These are phyloP conservation scores for Diospyros lotus DNA, from an alignment of 148 eudicot genomes.

Conservation along the genomic window DNA sequence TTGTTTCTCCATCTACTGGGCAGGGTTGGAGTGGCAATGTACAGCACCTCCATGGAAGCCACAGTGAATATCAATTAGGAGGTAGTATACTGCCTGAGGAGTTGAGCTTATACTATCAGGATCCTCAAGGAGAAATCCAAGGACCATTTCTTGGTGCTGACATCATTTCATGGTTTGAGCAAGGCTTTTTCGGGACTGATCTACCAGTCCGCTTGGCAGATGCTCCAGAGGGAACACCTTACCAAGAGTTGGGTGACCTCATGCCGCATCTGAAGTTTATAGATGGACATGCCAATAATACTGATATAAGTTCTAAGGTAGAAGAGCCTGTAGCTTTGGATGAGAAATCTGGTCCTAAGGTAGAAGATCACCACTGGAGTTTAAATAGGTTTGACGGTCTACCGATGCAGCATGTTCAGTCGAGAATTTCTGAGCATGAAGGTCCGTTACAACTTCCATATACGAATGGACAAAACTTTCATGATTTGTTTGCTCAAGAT, in stretches of 20 bases:
- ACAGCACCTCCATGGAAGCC: conserved; percentile 31
- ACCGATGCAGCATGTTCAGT: conserved; percentile 30
- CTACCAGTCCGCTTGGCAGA: conserved; percentile 77
- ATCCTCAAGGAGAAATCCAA: conserved; percentile 95
- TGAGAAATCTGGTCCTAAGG: conserved; percentile 21
- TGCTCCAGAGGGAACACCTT: conserved; percentile 69
- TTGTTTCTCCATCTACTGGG: conserved; percentile 36
- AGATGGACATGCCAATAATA: conserved; percentile 14
- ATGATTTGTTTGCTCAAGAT: conserved; percentile 60
- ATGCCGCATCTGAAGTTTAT: conserved; percentile 70
- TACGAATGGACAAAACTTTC: conserved; percentile 42
- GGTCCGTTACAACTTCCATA: conserved; percentile 27
- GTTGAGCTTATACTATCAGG: conserved; percentile 65
- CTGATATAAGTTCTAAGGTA: too few species aligned
- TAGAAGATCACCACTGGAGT: conserved; percentile 39
- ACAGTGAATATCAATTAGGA: conserved; percentile 27
- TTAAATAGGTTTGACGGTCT: conserved; percentile 41
- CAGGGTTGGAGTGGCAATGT: conserved; percentile 34
- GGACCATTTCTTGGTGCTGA: conserved; percentile 98
- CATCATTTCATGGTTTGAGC: conserved; percentile 93
- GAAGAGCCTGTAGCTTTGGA: conserved; percentile 9
- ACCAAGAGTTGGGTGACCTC: conserved; percentile 66
- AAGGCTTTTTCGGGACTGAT: conserved; percentile 87
- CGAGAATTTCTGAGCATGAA: conserved; percentile 35
- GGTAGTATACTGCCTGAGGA: conserved; percentile 65